Percentiles rank a stretch among this genome's conserved stretches.
Conservation (phyloP, 305 asterid species). For the Euphrasia arctica region DNA sequence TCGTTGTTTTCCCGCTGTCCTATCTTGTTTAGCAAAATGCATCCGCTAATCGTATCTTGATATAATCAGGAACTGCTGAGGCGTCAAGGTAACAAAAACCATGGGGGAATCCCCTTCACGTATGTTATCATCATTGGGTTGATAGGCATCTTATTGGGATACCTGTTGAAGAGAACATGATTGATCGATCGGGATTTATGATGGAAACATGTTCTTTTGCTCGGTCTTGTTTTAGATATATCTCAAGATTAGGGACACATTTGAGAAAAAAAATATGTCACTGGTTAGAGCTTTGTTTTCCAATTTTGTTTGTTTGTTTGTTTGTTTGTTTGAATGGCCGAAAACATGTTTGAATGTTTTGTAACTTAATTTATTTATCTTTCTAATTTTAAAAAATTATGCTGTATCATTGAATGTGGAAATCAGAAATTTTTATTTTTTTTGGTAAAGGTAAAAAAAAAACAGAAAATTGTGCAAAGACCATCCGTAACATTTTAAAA, state of each 20-base stretch:
- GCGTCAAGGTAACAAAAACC: slow-evolving; percentile 54
- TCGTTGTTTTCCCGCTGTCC: not conserved
- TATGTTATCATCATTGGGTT: slow-evolving; percentile 67
- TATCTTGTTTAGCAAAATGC: too few species aligned
- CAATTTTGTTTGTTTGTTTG: not conserved
- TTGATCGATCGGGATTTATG: not conserved
- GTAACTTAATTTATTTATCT: not conserved
- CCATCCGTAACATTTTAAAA: too few species aligned
- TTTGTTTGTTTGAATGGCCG: not conserved
- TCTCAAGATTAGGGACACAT: not conserved
- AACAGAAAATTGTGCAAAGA: too few species aligned
- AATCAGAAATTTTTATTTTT: too few species aligned
- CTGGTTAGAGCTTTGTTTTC: not conserved
- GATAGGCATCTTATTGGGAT: slow-evolving; percentile 80
- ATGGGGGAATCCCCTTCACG: slow-evolving; percentile 62
- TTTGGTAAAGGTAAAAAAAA: too few species aligned
- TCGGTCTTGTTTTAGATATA: not conserved
- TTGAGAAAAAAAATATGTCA: not conserved
- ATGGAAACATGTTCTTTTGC: not conserved
- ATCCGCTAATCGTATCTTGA: not conserved
- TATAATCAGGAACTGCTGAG: slow-evolving; percentile 59
- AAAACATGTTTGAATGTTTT: not conserved
- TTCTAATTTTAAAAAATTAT: too few species aligned
- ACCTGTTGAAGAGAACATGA: slow-evolving; percentile 72
- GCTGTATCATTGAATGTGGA: too few species aligned